A percentile compares a stretch with the other conserved stretches of the same genome.
phyloP scores from a whole-genome alignment of 2,329 filamentous ascomycete genomes.

The Paecilomyces dactylethromorphus region DNA sequence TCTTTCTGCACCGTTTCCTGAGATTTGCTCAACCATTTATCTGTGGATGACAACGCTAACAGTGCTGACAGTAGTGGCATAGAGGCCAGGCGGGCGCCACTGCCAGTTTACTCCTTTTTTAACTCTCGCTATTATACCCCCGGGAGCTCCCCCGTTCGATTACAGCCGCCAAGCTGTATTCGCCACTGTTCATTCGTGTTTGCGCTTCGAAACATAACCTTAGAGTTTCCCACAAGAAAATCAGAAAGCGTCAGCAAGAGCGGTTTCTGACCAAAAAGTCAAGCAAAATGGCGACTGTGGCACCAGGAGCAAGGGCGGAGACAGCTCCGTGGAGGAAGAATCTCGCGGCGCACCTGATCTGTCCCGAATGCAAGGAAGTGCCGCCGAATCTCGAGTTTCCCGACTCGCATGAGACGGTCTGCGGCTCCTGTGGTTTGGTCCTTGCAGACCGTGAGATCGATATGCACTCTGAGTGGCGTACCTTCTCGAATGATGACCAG shows the following conservation, averaged over 20 bases:
- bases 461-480: constrained; percentile 95
- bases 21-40: constrained; percentile 2
- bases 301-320: constrained; percentile 34
- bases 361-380: constrained; percentile 81
- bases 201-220: constrained; percentile 44
- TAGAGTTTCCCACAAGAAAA: constrained; percentile 35
- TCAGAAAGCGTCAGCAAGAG: constrained; percentile 36
- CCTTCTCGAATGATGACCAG: constrained; percentile 96
- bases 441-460: constrained; percentile 89
- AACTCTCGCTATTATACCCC: constrained; percentile 2
- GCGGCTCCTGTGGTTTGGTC: constrained; percentile 83
- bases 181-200: constrained; percentile 60
- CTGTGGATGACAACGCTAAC: constrained; percentile 20
- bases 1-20: constrained; percentile 8
- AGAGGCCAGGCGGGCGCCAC: constrained; percentile 15
- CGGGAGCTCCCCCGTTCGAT: constrained; percentile 14
- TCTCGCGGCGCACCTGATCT: constrained; percentile 77
- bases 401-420: constrained; percentile 88
- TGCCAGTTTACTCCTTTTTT: constrained; percentile 13
- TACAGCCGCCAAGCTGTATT: constrained; percentile 60
- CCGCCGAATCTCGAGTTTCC: constrained; percentile 94
- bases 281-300: constrained; percentile 28
- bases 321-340: constrained; percentile 65
- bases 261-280: constrained; percentile 22
- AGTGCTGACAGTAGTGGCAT: constrained; percentile 23